Evolutionary conservation across 1,284 basidiomycete genomes (phyloP).

Genomic region (Moniliella sp.): DNA sequence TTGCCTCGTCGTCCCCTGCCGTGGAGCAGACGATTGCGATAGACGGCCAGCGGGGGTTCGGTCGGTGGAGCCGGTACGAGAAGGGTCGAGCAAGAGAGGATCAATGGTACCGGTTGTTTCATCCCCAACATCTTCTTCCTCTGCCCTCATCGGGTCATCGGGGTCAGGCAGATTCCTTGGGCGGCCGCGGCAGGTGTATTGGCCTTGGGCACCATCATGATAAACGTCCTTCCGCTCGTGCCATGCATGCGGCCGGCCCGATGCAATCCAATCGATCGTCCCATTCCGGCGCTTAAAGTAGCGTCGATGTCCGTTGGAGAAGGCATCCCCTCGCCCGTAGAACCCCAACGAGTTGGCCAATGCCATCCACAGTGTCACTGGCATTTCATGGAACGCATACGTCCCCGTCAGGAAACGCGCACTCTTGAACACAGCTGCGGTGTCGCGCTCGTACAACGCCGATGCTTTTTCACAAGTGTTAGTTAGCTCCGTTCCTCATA

Average conservation of each 20-base stretch:
- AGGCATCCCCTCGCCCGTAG: slow-evolving; percentile 13
- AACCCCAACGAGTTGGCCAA: slow-evolving; percentile 16
- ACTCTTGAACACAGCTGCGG: slow-evolving; percentile 7
- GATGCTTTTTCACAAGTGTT: slow-evolving; percentile 12
- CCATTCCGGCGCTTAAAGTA: slow-evolving; percentile 3
- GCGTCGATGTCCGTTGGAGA: slow-evolving; percentile 12
- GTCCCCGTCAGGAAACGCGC: slow-evolving; percentile 14
- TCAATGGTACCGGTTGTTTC: no score
- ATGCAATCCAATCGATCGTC: background rate
- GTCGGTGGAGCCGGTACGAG: no score
- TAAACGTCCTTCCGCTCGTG: background rate
- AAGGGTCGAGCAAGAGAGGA: no score
- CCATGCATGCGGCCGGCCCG: slow-evolving; percentile 1
- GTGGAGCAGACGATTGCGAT: no score
- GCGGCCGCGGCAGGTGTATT: background rate
- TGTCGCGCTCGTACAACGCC: slow-evolving; percentile 18
- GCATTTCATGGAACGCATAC: slow-evolving; percentile 23
- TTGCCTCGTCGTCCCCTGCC: no score
- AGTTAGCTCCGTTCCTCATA: no score
- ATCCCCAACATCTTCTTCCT: no score
- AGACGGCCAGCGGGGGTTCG: no score
- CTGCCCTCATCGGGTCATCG: no score
- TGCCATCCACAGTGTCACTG: slow-evolving; percentile 12
- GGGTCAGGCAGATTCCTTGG: no score
- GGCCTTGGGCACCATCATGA: background rate